phyloP scores from a whole-genome alignment of 1,284 basidiomycete species.

The Papiliotrema flavescens region DNA sequence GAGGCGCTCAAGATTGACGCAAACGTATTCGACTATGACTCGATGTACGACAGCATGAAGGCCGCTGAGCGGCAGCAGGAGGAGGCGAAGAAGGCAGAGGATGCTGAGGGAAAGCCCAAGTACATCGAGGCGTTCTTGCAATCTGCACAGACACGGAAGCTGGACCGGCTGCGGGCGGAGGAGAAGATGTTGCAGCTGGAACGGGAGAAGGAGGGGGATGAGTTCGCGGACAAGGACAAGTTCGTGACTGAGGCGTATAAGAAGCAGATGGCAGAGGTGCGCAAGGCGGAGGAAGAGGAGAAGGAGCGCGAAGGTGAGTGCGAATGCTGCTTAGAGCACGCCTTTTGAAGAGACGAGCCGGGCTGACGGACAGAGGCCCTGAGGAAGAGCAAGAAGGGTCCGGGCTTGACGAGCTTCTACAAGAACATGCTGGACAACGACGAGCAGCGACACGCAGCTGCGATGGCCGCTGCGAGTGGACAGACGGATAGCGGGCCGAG shows the following conservation, averaged over 20 bases:
- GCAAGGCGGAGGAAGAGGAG: constrained; percentile 87
- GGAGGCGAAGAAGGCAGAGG: constrained; percentile 65
- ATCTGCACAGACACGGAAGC: constrained; percentile 78
- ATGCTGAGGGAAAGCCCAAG: constrained; percentile 82
- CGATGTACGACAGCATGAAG: constrained; percentile 95
- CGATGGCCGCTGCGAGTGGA: constrained; percentile 56
- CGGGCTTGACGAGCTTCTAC: constrained; percentile 85
- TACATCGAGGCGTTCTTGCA: constrained; percentile 79
- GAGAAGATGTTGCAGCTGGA: constrained; percentile 97
- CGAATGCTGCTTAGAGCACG: not conserved
- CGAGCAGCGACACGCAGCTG: constrained; percentile 75
- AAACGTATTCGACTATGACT: constrained; percentile 92
- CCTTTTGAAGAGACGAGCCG: not conserved
- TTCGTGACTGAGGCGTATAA: constrained; percentile 98
- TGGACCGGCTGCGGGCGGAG: constrained; percentile 91
- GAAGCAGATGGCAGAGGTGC: constrained; percentile 89
- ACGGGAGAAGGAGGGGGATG: constrained; percentile 86
- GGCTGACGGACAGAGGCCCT: constrained; percentile 55
- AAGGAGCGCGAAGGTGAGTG: constrained; percentile 72
- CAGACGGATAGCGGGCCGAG: constrained; percentile 51
- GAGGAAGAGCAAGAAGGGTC: constrained; percentile 53
- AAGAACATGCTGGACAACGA: constrained; percentile 74
- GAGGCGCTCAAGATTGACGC: constrained; percentile 74
- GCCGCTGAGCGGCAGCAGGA: constrained; percentile 69
- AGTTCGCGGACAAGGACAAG: constrained; percentile 89